phyloP scores from a whole-genome alignment of 163 green algal genomes.

The Chlorella variabilis region DNA sequence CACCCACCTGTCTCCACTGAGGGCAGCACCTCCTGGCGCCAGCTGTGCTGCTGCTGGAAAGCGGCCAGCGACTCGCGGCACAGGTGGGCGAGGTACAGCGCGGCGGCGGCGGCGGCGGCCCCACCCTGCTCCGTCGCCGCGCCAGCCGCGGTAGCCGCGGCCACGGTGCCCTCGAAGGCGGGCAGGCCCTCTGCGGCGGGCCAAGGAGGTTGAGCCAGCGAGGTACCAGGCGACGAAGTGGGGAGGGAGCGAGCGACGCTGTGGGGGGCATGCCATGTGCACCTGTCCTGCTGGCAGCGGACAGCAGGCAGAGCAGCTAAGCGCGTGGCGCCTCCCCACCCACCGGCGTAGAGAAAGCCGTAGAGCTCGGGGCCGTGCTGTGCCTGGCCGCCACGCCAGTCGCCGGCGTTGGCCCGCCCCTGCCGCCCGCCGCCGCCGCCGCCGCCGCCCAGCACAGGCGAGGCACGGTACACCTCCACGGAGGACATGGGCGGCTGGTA shows the following conservation, averaged over 20 bases:
- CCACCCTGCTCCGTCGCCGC: not conserved
- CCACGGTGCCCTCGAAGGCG: slow-evolving; percentile 1
- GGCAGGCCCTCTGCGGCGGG: slow-evolving; percentile 11
- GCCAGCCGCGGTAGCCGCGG: not conserved
- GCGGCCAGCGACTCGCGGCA: slow-evolving; percentile 12
- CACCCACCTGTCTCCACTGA: slow-evolving; percentile 20
- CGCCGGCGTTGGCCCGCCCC: not conserved
- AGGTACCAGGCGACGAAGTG: not conserved
- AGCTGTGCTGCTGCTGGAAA: not conserved
- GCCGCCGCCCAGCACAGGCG: not conserved
- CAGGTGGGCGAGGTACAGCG: slow-evolving; percentile 16
- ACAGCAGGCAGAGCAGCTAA: no score
- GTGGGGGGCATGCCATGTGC: no score
- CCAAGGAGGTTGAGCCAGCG: no score
- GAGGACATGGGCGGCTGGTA: not conserved
- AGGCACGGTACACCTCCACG: slow-evolving; percentile 10
- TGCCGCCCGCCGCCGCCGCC: not conserved
- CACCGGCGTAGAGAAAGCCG: not conserved
- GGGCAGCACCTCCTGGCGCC: not conserved
- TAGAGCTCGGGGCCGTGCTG: not conserved
- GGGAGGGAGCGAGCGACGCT: no score
- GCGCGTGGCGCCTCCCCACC: not conserved
- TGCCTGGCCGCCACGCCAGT: not conserved
- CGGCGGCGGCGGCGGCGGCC: not conserved
- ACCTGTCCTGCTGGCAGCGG: no score